phyloP scores from a whole-genome alignment of 2,329 filamentous ascomycete species.

The Apiospora aurea region DNA sequence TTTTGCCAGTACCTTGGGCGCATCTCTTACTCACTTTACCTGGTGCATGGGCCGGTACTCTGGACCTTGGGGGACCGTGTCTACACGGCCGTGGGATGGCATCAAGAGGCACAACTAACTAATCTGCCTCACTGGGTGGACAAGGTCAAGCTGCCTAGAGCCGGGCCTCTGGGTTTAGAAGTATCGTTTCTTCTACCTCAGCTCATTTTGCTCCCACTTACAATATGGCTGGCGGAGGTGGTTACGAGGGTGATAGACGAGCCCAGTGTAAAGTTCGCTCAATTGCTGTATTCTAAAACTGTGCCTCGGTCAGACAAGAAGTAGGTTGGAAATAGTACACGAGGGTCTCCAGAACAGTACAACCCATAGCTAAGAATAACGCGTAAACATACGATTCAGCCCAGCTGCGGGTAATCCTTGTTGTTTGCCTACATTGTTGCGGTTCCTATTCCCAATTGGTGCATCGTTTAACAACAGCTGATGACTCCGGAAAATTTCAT shows the following conservation, averaged over 20 bases:
- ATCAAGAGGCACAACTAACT: slow-evolving; percentile 54
- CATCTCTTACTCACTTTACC: slow-evolving; percentile 68
- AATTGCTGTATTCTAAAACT: slow-evolving; percentile 57
- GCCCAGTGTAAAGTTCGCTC: slow-evolving; percentile 63
- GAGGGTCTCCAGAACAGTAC: not conserved
- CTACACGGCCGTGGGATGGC: slow-evolving; percentile 67
- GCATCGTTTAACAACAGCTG: not conserved
- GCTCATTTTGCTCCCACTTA: slow-evolving; percentile 65
- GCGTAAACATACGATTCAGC: not conserved
- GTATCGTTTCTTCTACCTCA: slow-evolving; percentile 66
- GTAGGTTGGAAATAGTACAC: not conserved
- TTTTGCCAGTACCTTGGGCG: slow-evolving; percentile 69
- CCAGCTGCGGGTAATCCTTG: not conserved
- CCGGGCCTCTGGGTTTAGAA: slow-evolving; percentile 67
- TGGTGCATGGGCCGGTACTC: slow-evolving; percentile 69
- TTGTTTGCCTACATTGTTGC: not conserved
- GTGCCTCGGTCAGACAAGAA: not conserved
- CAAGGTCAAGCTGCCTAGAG: slow-evolving; percentile 59
- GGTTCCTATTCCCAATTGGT: not conserved
- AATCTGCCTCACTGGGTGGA: slow-evolving; percentile 64
- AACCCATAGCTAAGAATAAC: not conserved
- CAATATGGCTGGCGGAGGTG: slow-evolving; percentile 64
- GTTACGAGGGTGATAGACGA: slow-evolving; percentile 64
- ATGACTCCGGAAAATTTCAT: not conserved
- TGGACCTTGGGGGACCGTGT: slow-evolving; percentile 67